phyloP scores from a whole-genome alignment of 2,329 filamentous ascomycete genomes.

The Rhinocladiella mackenziei region DNA sequence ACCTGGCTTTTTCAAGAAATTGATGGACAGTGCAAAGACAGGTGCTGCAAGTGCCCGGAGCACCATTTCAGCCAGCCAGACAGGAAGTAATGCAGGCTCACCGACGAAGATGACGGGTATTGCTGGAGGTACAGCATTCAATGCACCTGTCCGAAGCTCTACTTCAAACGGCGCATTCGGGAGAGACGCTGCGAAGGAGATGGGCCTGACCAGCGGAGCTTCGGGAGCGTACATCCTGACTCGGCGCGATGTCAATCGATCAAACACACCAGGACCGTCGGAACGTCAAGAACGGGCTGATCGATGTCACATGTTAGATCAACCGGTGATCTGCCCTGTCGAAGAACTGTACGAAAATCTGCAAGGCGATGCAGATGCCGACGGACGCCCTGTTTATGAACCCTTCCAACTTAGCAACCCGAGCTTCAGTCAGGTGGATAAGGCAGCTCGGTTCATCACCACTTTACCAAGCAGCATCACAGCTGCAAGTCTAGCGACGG shows the following conservation, averaged over 20 bases:
- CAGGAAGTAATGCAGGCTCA: slow-evolving; percentile 39
- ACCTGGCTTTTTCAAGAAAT: slow-evolving; percentile 90
- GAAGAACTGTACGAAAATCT: slow-evolving; percentile 81
- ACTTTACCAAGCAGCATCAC: slow-evolving; percentile 78
- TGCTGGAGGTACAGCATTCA: slow-evolving; percentile 44
- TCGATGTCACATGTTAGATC: slow-evolving; percentile 89
- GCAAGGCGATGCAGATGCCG: slow-evolving; percentile 83
- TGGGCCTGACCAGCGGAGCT: slow-evolving; percentile 56
- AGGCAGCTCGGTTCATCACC: slow-evolving; percentile 86
- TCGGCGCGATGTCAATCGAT: slow-evolving; percentile 88
- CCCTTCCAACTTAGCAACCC: slow-evolving; percentile 63
- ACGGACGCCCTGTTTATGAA: slow-evolving; percentile 77
- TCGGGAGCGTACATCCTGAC: slow-evolving; percentile 92
- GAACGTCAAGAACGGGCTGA: slow-evolving; percentile 81
- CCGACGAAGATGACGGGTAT: slow-evolving; percentile 55
- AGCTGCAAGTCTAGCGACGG: slow-evolving; percentile 76
- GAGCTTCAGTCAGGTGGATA: slow-evolving; percentile 85
- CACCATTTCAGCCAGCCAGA: slow-evolving; percentile 67
- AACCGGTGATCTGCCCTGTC: slow-evolving; percentile 80
- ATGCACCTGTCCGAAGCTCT: slow-evolving; percentile 30
- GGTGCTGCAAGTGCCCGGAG: slow-evolving; percentile 85
- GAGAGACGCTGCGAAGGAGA: slow-evolving; percentile 61
- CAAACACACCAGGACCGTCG: slow-evolving; percentile 85
- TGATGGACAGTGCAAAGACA: slow-evolving; percentile 89
- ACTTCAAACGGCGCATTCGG: slow-evolving; percentile 34